These are phyloP conservation scores for Eutrema heterophyllum DNA, from an alignment of 345 rosid genomes.

Conservation along the genomic window DNA sequence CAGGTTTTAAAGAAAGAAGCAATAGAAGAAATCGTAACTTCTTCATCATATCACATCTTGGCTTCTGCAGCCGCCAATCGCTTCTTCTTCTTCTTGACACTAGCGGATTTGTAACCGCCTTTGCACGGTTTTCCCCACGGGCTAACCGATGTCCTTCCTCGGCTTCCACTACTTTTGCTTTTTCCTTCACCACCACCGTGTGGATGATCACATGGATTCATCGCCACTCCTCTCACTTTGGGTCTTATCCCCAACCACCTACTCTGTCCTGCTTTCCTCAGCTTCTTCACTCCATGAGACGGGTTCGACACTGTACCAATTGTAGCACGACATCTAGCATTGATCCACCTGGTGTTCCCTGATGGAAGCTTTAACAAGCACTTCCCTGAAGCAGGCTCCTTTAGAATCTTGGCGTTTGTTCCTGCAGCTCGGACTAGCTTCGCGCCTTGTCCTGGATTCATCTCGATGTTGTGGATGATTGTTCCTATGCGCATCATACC, in stretches of 20 bases:
- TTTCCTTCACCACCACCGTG: slow-evolving; percentile 98
- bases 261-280: slow-evolving; percentile 84
- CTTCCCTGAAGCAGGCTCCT: slow-evolving; percentile 52
- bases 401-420: slow-evolving; percentile 78
- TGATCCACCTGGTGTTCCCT: slow-evolving; percentile 55
- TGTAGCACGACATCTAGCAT: slow-evolving; percentile 68
- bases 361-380: slow-evolving; percentile 72
- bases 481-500: slow-evolving; percentile 86
- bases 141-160: slow-evolving; percentile 56
- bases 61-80: slow-evolving; percentile 27
- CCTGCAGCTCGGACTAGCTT: slow-evolving; percentile 85
- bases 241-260: slow-evolving; percentile 87
- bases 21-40: not conserved
- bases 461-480: slow-evolving; percentile 83
- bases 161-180: slow-evolving; percentile 76
- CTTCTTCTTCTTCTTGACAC: slow-evolving; percentile 49
- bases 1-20: not conserved
- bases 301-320: slow-evolving; percentile 69
- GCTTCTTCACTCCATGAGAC: slow-evolving; percentile 54
- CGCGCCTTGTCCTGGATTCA: slow-evolving; percentile 82
- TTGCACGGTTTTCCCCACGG: slow-evolving; percentile 97
- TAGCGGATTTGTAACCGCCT: slow-evolving; percentile 64
- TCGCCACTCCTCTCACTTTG: slow-evolving; percentile 72
- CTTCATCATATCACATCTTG: slow-evolving; percentile 10
- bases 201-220: slow-evolving; percentile 91